phyloP scores from a whole-genome alignment of 208 protist species.

The Wallacemonas rigidus region DNA sequence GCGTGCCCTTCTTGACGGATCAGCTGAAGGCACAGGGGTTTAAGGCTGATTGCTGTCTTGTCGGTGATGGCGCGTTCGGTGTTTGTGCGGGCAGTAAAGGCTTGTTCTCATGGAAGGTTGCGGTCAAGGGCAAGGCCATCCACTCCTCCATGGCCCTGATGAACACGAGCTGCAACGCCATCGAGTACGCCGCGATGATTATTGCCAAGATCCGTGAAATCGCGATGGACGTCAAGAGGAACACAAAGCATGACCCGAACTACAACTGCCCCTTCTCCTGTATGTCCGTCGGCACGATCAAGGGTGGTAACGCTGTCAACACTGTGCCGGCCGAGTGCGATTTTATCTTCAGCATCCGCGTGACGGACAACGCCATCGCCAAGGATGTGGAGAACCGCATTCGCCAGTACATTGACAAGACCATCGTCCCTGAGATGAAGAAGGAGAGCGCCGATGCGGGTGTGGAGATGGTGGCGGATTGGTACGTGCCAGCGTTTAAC shows the following conservation, averaged over 20 bases:
- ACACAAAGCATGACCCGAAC: constrained; percentile 17
- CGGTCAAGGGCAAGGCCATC: constrained; percentile 45
- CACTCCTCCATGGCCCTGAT: constrained; percentile 53
- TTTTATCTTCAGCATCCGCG: constrained; percentile 42
- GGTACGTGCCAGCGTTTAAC: constrained; percentile 30
- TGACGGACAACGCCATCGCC: constrained; percentile 28
- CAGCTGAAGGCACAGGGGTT: constrained; percentile 28
- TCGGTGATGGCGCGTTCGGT: constrained; percentile 54
- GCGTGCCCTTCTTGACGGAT: constrained; percentile 30
- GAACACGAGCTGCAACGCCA: constrained; percentile 44
- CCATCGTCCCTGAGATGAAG: constrained; percentile 34
- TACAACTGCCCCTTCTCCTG: constrained; percentile 32
- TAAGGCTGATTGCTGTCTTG: constrained; percentile 46
- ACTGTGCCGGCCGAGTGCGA: constrained; percentile 59
- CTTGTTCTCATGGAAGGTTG: constrained; percentile 24
- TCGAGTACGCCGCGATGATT: constrained; percentile 44
- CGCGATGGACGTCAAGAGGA: constrained; percentile 26
- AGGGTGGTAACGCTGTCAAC: constrained; percentile 45
- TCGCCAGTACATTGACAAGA: constrained; percentile 32
- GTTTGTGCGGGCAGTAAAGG: constrained; percentile 40
- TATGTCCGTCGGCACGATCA: constrained; percentile 34
- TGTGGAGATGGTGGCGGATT: constrained; percentile 19
- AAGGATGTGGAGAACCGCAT: constrained; percentile 30
- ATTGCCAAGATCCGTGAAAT: constrained; percentile 43
- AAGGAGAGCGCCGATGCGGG: constrained; percentile 41